Percentiles rank a stretch among this genome's conserved stretches.
phyloP scores from a whole-genome alignment of 2,329 filamentous ascomycete genomes.

The Colletotrichum tabaci region DNA sequence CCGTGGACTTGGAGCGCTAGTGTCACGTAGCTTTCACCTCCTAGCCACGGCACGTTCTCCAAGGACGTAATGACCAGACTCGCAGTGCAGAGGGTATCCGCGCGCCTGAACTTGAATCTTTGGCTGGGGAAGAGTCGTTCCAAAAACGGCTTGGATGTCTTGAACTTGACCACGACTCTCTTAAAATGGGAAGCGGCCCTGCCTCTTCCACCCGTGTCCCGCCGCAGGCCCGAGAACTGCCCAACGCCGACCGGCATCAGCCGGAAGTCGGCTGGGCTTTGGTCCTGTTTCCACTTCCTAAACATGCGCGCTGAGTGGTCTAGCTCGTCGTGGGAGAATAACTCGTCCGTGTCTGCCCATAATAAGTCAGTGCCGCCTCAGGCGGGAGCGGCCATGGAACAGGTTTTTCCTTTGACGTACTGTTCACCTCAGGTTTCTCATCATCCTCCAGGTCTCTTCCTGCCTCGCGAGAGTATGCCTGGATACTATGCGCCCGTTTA shows the following conservation, averaged over 20 bases:
- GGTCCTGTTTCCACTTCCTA: conserved; percentile 49
- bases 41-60: conserved; percentile 71
- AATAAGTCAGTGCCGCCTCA: too few species aligned
- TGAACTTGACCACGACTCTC: conserved; percentile 1
- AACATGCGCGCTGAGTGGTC: conserved; percentile 66
- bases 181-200: not conserved
- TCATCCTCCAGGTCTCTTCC: conserved; percentile 57
- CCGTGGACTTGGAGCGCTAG: conserved; percentile 75
- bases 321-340: conserved; percentile 72
- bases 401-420: conserved; percentile 47
- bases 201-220: conserved; percentile 46
- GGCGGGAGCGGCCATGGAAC: too few species aligned
- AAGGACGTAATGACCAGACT: conserved; percentile 59
- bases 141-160: conserved; percentile 54
- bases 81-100: conserved; percentile 60
- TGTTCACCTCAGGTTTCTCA: conserved; percentile 6
- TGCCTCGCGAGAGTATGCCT: conserved; percentile 68
- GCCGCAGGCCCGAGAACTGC: conserved; percentile 60
- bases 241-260: conserved; percentile 62
- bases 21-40: conserved; percentile 69
- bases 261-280: conserved; percentile 52
- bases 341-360: conserved; percentile 60
- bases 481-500: conserved; percentile 70
- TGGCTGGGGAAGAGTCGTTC: conserved; percentile 62
- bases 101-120: conserved; percentile 57